These are phyloP conservation scores for Podospora australis DNA, from an alignment of 495 filamentous ascomycete genomes.

Conservation along the genomic window DNA sequence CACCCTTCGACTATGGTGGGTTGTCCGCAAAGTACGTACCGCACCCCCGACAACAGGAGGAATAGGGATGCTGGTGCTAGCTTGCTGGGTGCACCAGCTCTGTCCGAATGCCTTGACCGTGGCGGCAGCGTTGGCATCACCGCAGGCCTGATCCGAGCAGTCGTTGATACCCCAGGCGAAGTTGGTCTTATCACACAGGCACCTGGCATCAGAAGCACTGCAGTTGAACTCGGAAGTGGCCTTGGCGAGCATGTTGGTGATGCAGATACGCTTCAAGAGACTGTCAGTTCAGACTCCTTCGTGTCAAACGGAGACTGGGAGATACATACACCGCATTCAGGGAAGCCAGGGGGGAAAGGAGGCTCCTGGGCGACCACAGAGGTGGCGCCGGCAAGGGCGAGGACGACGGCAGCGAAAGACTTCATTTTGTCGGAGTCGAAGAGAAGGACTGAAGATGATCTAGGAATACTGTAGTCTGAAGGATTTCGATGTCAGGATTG, in stretches of 20 bases:
- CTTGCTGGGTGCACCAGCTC: slow-evolving; percentile 27
- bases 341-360: slow-evolving; percentile 25
- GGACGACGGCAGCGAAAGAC: slow-evolving; percentile 22
- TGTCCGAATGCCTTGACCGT: slow-evolving; percentile 30
- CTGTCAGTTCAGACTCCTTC: background rate
- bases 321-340: slow-evolving; percentile 37
- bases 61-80: slow-evolving; percentile 6
- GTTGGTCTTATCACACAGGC: slow-evolving; percentile 63
- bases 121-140: slow-evolving; percentile 22
- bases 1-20: too few relatives aligned
- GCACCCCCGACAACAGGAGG: slow-evolving; percentile 21
- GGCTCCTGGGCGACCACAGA: slow-evolving; percentile 24
- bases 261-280: slow-evolving; percentile 56
- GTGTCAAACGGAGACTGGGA: too few relatives aligned
- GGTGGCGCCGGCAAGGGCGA: slow-evolving; percentile 25
- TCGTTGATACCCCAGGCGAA: slow-evolving; percentile 74
- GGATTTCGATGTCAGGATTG: background rate
- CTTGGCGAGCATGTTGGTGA: slow-evolving; percentile 64
- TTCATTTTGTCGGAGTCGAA: slow-evolving; percentile 32
- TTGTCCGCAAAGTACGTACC: slow-evolving; percentile 11
- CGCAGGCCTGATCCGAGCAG: slow-evolving; percentile 65
- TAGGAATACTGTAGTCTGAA: slow-evolving; percentile 1
- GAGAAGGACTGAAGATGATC: background rate
- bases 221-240: slow-evolving; percentile 57
- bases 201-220: slow-evolving; percentile 43